phyloP scores from a whole-genome alignment of 2,329 filamentous ascomycete species.

The Ascochyta viciae-villosae region DNA sequence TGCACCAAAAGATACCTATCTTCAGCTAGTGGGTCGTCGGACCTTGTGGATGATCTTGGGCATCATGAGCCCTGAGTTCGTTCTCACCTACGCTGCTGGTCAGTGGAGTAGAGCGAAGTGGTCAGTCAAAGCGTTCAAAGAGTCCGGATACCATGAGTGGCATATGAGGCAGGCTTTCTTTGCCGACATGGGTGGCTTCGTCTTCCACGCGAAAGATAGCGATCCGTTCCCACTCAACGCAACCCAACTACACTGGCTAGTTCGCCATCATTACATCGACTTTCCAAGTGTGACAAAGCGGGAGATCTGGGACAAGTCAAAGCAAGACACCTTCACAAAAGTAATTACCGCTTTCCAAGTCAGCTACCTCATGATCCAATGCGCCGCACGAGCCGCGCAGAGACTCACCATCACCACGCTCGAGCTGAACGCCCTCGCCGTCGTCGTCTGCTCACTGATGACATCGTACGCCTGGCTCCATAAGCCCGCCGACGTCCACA shows the following conservation, averaged over 20 bases:
- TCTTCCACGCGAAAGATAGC: slow-evolving; percentile 11
- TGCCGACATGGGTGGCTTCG: slow-evolving; percentile 25
- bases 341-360: slow-evolving; percentile 26
- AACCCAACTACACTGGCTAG: slow-evolving; percentile 12
- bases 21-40: slow-evolving; percentile 5
- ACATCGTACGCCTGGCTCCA: slow-evolving; percentile 23
- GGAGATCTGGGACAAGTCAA: slow-evolving; percentile 23
- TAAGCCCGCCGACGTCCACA: slow-evolving; percentile 24
- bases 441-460: slow-evolving; percentile 23
- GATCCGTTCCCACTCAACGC: slow-evolving; percentile 15
- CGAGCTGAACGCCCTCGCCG: slow-evolving; percentile 27
- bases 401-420: slow-evolving; percentile 20
- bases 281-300: slow-evolving; percentile 7
- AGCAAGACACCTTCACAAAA: slow-evolving; percentile 27
- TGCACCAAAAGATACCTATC: slow-evolving; percentile 9
- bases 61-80: slow-evolving; percentile 18
- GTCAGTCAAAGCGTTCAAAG: slow-evolving; percentile 15
- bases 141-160: slow-evolving; percentile 14
- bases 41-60: slow-evolving; percentile 12
- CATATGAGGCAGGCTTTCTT: slow-evolving; percentile 22
- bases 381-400: slow-evolving; percentile 19
- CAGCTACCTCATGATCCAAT: slow-evolving; percentile 26
- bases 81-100: slow-evolving; percentile 19
- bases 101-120: slow-evolving; percentile 21
- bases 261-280: slow-evolving; percentile 11